Percentiles rank a stretch among this genome's conserved stretches.
Evolutionary conservation across 2,329 filamentous ascomycete species (phyloP).

Genomic region (Thielaviopsis musarum): DNA sequence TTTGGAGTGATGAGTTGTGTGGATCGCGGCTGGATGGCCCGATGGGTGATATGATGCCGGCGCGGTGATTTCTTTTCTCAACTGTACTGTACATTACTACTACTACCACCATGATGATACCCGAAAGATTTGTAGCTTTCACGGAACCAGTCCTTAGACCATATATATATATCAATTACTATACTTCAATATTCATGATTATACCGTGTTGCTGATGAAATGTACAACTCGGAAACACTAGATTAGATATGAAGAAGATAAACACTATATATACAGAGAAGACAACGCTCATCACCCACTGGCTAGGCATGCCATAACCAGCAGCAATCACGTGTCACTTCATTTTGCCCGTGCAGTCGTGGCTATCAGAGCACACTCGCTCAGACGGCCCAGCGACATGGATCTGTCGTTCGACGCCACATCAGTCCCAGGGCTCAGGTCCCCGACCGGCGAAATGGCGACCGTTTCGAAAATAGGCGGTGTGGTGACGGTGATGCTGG

Average conservation of each 20-base stretch:
- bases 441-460: no score
- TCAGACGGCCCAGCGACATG: background rate
- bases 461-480: background rate
- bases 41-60: constrained; percentile 10
- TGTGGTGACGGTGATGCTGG: background rate
- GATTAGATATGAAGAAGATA: no score
- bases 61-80: constrained; percentile 4
- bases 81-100: background rate
- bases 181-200: background rate
- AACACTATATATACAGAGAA: background rate
- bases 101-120: background rate
- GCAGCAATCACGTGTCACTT: background rate
- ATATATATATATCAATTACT: background rate
- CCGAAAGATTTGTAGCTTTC: background rate
- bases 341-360: background rate
- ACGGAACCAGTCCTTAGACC: background rate
- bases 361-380: background rate
- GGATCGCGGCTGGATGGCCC: constrained; percentile 7
- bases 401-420: background rate
- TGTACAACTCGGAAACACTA: no score
- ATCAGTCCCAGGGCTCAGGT: no score
- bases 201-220: no score
- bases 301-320: background rate
- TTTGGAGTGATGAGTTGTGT: background rate
- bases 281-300: no score